Conservation (phyloP, 139 green algal species). For the Penium margaritaceum region DNA sequence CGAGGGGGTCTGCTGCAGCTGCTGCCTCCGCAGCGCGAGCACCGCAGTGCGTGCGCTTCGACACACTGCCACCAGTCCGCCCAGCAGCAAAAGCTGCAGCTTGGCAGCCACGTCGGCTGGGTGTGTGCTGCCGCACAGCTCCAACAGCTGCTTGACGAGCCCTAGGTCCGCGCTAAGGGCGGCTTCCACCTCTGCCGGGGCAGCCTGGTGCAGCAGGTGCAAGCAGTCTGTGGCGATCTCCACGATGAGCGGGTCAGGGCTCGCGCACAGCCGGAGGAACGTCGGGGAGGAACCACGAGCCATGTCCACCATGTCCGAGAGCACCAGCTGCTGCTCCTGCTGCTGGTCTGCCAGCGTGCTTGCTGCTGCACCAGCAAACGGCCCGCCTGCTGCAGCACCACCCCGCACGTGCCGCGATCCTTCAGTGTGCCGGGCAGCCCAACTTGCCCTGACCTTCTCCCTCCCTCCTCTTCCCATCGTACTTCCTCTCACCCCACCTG, state of each 20-base stretch:
- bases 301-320: conserved; percentile 31
- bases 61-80: no score
- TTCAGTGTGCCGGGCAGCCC: no score
- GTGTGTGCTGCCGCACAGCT: conserved; percentile 1
- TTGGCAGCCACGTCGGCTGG: background rate
- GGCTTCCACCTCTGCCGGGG: background rate
- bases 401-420: no score
- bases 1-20: no score
- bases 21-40: no score
- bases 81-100: background rate
- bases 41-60: no score
- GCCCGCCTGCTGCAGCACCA: no score
- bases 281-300: background rate
- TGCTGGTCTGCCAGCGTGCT: background rate
- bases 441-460: no score
- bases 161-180: background rate
- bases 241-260: conserved; percentile 8
- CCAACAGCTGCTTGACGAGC: conserved; percentile 1
- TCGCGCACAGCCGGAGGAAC: conserved; percentile 23
- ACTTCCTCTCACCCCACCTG: background rate
- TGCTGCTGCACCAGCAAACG: no score
- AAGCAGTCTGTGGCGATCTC: conserved; percentile 29
- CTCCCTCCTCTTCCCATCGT: background rate
- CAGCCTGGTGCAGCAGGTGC: background rate
- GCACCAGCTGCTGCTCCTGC: background rate